Evolutionary conservation across 805 yeast species (phyloP), one percentile per base, ranked within the genome.

Genomic region (Grigorovia jiainica): DNA sequence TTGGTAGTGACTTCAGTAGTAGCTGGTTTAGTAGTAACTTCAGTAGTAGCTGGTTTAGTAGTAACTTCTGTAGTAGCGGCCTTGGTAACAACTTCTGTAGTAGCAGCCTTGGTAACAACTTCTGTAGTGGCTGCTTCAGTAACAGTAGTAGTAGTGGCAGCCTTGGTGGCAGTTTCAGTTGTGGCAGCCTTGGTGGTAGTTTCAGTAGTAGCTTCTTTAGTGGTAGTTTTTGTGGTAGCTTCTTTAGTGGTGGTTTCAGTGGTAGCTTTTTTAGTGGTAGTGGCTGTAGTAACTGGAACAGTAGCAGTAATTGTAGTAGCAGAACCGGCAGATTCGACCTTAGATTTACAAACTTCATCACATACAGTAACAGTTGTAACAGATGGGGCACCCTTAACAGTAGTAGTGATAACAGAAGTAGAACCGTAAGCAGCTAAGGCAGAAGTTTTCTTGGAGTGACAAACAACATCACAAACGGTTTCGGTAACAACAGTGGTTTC

Each of bases 391-490:
- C 31, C 15, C 18, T 40, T 17, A 10, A 43, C 16, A 13, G 37
- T 18, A 13, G 36, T 36, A 23, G 39, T 39, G n/a, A 41, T 39
- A 10, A 31, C 24, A 23, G 41, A 29, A 19, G 44, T 32, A n/a
- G 36, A 37, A 21, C 41, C 39, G 20, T 38, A 31, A 8, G 25
- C 34, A 13, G 33, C 21, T 5, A 33, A 33, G 19, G 43, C 37
- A 18, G 43, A 39, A 21, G 40, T 35, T 32, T 47, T 47, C 34
- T 32, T 38, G 16, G 45, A 33, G 27, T 42, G 41, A 32, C 50
- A 47, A 16, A 34, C 47, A 29, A 41, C 45, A 27, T 44, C 48
- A 42, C 48, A 45, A 27, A 36, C 39, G 27, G 48, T 45, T 19
- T 39, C 45, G 18, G 48, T 46, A n/a, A 16, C 33, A 3, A n/a